Base-by-base conservation (phyloP, 352 stramenopile genomes). In the Phytophthora pinifolia region DNA sequence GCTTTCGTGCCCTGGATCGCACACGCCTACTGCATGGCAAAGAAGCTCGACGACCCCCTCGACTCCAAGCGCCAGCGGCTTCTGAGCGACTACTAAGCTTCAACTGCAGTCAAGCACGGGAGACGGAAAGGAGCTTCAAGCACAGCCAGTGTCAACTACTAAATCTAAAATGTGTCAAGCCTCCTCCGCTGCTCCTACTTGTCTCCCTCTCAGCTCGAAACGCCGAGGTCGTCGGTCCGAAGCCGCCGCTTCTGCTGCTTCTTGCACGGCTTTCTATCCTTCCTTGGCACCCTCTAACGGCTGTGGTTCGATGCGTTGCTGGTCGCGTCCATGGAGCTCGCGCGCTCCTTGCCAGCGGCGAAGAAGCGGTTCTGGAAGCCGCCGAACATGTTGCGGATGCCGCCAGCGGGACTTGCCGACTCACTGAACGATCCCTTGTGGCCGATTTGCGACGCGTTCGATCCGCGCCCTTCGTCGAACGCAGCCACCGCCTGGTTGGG, bases 1-100 rank as follows among this genome's bases (percentile, higher is more conserved):
- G 66, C 71, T 12, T 94, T 89, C 53, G 66, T 89, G 46, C 81
- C 85, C n/a, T 94, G 82, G 82, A 48, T 88, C 7, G 68, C 79
- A 44, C 78, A 93, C 48, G 70, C 83, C 18, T 90, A 89, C 56
- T 76, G 68, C 65, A 82, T 86, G 72, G 70, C 82, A 20, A 79
- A 78, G 47, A 74, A 77, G 22, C 72, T 88, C 34, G 78, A 86
- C 43, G 69, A 74, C n/a, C 48, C 53, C 4, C 39, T 72, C 1
- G 84, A 94, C 55, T 77, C 84, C 12, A 94, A 92, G 70, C 65
- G 65, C 32, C 71, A 89, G 48, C 67, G 77, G 9, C 67, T 94
- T 17, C 71, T 94, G 8, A 56, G 64, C 62, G 71, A 86, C 59
- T 90, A 74, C 50, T 80, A 62, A 62, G 30, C 9, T 50, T 8